Percentiles rank a stretch among this genome's conserved stretches.
Evolutionary conservation across 2,329 filamentous ascomycete genomes (phyloP).

Genomic region (Aureobasidium sp.): DNA sequence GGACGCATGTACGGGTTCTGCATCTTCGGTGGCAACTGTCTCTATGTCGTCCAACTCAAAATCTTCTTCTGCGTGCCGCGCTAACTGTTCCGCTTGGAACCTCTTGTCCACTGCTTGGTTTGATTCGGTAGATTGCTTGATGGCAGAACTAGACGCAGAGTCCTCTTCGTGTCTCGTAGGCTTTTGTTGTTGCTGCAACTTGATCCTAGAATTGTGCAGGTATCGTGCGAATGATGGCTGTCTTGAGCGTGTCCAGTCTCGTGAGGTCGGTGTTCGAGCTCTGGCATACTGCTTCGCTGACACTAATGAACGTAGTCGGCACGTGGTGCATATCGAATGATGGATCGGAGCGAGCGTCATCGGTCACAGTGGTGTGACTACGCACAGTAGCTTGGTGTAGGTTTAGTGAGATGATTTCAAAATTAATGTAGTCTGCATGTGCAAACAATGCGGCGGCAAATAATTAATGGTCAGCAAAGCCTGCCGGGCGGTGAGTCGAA

Average conservation of each 20-base stretch:
- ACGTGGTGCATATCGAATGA: conserved; percentile 13
- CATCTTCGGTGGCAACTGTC: conserved; percentile 26
- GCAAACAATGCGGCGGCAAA: conserved; percentile 5
- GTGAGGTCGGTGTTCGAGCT: neutral
- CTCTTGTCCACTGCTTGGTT: neutral
- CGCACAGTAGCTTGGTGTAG: neutral
- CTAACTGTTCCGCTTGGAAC: neutral
- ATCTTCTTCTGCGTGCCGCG: conserved; percentile 2
- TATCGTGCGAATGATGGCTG: neutral
- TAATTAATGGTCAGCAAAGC: conserved; percentile 12
- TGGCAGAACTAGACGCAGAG: neutral
- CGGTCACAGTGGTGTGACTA: neutral
- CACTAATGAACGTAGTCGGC: conserved; percentile 13
- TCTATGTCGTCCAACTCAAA: conserved; percentile 1
- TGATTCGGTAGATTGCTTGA: neutral
- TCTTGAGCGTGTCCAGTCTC: conserved; percentile 4
- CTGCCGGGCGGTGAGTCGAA: conserved; percentile 4
- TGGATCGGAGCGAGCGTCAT: conserved; percentile 12
- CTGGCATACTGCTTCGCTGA: conserved; percentile 15
- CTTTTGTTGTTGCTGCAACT: neutral
- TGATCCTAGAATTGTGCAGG: neutral
- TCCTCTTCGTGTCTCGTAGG: neutral
- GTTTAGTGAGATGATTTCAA: neutral
- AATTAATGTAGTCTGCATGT: neutral
- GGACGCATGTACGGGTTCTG: conserved; percentile 21